Evolutionary conservation across 805 yeast genomes (phyloP).

Genomic region (Komagataella pseudopastoris): DNA sequence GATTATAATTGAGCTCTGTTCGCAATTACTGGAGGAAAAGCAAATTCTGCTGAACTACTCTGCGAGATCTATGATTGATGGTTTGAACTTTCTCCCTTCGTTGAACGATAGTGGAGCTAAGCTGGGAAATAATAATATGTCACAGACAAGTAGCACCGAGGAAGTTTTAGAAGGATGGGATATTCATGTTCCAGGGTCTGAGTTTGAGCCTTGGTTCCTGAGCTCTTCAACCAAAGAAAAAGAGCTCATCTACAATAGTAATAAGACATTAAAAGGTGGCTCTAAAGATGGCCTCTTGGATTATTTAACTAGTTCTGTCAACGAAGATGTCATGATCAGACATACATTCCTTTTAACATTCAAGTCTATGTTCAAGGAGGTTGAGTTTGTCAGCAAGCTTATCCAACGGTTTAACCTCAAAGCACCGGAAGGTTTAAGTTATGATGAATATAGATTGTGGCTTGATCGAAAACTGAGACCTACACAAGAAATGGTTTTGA

Average conservation of each 20-base stretch:
- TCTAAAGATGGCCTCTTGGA: slow-evolving; percentile 65
- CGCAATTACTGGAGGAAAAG: slow-evolving; percentile 55
- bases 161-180: not conserved
- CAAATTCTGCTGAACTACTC: slow-evolving; percentile 60
- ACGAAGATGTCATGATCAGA: slow-evolving; percentile 48
- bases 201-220: slow-evolving; percentile 50
- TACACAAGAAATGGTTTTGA: slow-evolving; percentile 50
- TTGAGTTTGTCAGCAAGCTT: slow-evolving; percentile 44
- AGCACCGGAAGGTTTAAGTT: slow-evolving; percentile 82
- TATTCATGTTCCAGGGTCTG: not conserved
- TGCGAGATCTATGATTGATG: slow-evolving; percentile 66
- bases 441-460: slow-evolving; percentile 74
- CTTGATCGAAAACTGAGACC: slow-evolving; percentile 54
- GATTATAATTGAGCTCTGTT: slow-evolving; percentile 25
- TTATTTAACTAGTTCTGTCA: slow-evolving; percentile 65
- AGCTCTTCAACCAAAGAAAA: slow-evolving; percentile 47
- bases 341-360: slow-evolving; percentile 64
- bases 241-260: slow-evolving; percentile 40
- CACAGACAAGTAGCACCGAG: not conserved
- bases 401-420: slow-evolving; percentile 52
- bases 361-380: slow-evolving; percentile 56
- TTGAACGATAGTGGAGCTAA: not conserved
- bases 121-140: not conserved
- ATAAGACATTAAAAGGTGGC: slow-evolving; percentile 75
- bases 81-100: slow-evolving; percentile 36